These are phyloP conservation scores for Chaetothyriales sp. DNA, from an alignment of 2,329 filamentous ascomycete species.

Conservation along the genomic window DNA sequence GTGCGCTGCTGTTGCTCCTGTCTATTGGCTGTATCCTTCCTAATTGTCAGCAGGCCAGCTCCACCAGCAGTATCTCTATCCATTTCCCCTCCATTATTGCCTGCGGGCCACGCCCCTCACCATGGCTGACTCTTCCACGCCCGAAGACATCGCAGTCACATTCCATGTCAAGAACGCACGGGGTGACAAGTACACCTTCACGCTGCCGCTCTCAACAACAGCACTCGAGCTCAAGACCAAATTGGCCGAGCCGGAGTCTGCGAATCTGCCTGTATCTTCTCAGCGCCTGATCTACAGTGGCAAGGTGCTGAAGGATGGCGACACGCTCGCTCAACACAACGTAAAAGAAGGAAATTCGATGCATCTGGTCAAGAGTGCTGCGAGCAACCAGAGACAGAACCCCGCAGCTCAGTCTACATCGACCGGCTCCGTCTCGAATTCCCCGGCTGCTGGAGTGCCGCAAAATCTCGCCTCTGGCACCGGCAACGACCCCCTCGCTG, in stretches of 20 bases:
- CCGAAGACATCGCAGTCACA: conserved; percentile 45
- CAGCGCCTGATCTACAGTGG: conserved; percentile 97
- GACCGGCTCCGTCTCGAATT: conserved; percentile 16
- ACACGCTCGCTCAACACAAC: conserved; percentile 73
- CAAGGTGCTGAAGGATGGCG: conserved; percentile 87
- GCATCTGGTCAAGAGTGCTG: conserved; percentile 90
- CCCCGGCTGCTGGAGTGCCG: conserved; percentile 26
- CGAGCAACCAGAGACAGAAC: conserved; percentile 58
- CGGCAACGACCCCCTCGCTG: conserved; percentile 78
- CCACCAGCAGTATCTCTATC: too few relatives aligned
- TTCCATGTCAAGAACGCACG: conserved; percentile 98
- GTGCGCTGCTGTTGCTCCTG: neutral
- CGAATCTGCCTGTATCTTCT: conserved; percentile 71
- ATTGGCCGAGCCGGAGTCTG: conserved; percentile 64
- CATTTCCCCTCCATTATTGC: neutral
- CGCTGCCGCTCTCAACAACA: conserved; percentile 59
- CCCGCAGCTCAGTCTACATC: conserved; percentile 35
- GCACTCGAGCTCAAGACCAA: conserved; percentile 81
- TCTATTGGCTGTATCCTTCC: neutral
- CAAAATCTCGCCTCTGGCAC: conserved; percentile 35
- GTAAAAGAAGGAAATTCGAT: conserved; percentile 93
- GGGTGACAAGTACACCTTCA: conserved; percentile 70
- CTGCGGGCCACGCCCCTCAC: neutral
- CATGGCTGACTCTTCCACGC: conserved; percentile 12
- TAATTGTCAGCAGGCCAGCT: too few relatives aligned